Evolutionary conservation across 306 rosid genomes (phyloP).

Genomic region (Mucuna pruriens): DNA sequence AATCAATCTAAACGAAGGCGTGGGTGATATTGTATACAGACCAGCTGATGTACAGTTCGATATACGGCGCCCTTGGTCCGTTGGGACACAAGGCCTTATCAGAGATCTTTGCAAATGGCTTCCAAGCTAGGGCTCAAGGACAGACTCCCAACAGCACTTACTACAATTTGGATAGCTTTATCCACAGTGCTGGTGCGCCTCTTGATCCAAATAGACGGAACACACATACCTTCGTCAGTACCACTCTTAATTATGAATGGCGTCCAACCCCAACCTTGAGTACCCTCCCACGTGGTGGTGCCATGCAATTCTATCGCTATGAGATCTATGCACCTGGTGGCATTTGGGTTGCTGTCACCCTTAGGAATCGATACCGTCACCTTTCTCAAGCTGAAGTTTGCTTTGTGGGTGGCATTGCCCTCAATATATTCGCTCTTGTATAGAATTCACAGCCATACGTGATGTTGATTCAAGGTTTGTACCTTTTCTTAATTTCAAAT

Average conservation of each 20-base stretch:
- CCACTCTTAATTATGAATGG: neutral
- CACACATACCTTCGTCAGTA: constrained; percentile 7
- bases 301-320: neutral
- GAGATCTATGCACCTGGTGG: constrained; percentile 37
- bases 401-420: constrained; percentile 5
- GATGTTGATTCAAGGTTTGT: neutral
- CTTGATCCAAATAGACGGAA: neutral
- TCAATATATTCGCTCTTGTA: constrained; percentile 24
- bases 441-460: neutral
- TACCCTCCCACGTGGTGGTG: neutral
- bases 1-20: neutral
- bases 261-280: neutral
- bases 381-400: constrained; percentile 2
- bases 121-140: neutral
- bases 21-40: neutral
- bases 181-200: neutral
- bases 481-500: neutral
- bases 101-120: neutral
- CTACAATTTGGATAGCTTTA: neutral
- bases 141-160: neutral
- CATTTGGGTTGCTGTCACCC: constrained; percentile 16
- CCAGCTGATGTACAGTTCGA: neutral
- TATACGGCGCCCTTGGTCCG: neutral
- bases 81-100: neutral
- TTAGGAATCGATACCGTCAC: neutral